These are phyloP conservation scores for Penicillium canescens DNA, from an alignment of 495 filamentous ascomycete species.

Conservation along the genomic window DNA sequence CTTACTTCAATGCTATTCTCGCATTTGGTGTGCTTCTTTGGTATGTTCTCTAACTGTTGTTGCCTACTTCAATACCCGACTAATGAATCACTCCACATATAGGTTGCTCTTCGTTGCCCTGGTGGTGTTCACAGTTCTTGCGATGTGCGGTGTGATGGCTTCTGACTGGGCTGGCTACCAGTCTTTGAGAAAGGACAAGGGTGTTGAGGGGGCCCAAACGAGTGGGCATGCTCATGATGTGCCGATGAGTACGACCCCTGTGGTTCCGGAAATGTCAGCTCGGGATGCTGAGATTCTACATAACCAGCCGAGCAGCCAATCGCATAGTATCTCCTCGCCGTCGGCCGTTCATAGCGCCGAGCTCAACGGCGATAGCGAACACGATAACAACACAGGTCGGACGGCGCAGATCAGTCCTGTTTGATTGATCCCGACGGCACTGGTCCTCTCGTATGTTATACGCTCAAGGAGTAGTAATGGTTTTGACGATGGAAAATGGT, in stretches of 20 bases:
- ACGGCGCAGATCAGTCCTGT: background rate
- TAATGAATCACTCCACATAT: background rate
- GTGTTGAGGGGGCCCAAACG: background rate
- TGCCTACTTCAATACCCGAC: background rate
- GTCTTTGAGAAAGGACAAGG: slow-evolving; percentile 15
- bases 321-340: slow-evolving; percentile 13
- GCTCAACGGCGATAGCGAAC: slow-evolving; percentile 6
- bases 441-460: background rate
- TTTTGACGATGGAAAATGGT: background rate
- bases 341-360: slow-evolving; percentile 12
- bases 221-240: slow-evolving; percentile 9
- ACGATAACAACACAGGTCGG: background rate
- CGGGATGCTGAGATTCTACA: slow-evolving; percentile 23
- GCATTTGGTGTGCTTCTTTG: slow-evolving; percentile 35
- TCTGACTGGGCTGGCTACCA: slow-evolving; percentile 29
- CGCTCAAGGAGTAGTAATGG: background rate
- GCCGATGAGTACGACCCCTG: slow-evolving; percentile 21
- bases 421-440: background rate
- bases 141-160: slow-evolving; percentile 27
- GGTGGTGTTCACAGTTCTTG: slow-evolving; percentile 27
- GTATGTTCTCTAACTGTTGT: slow-evolving; percentile 7
- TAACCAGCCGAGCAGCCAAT: slow-evolving; percentile 20
- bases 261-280: slow-evolving; percentile 12
- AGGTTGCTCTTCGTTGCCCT: slow-evolving; percentile 33
- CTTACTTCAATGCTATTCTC: slow-evolving; percentile 24